These are phyloP conservation scores for Magnolia officinalis DNA, from an alignment of 164 flowering plant species.

Conservation along the genomic window DNA sequence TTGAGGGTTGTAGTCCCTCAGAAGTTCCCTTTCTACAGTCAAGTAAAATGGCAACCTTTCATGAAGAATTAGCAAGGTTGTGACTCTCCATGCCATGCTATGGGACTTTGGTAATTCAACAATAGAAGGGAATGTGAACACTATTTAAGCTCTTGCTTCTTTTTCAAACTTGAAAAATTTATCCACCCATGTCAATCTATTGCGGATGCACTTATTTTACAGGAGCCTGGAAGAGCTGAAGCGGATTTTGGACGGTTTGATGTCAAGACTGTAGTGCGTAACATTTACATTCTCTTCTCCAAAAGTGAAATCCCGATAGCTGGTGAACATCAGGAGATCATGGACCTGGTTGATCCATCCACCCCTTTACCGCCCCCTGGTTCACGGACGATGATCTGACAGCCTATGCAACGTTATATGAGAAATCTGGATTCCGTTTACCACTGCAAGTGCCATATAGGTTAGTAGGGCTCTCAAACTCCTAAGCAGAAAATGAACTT, in stretches of 20 bases:
- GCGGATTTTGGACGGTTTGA: constrained; percentile 52
- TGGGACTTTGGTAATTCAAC: too few relatives aligned
- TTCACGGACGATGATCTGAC: constrained; percentile 51
- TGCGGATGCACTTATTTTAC: background rate
- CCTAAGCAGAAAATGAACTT: too few relatives aligned
- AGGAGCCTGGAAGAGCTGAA: constrained; percentile 58
- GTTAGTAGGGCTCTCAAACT: background rate
- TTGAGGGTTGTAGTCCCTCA: too few relatives aligned
- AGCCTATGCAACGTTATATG: constrained; percentile 35
- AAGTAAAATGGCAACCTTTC: too few relatives aligned
- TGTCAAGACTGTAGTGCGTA: constrained; percentile 45
- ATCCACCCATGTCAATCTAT: too few relatives aligned
- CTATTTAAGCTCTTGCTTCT: too few relatives aligned
- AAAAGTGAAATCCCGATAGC: constrained; percentile 48
- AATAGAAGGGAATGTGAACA: too few relatives aligned
- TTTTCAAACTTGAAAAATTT: too few relatives aligned
- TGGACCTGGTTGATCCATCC: constrained; percentile 54
- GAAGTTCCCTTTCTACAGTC: too few relatives aligned
- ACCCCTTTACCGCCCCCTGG: constrained; percentile 55
- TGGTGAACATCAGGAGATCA: constrained; percentile 38
- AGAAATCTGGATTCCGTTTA: constrained; percentile 51
- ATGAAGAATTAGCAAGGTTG: too few relatives aligned
- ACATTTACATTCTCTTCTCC: constrained; percentile 55
- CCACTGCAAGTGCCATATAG: constrained; percentile 55
- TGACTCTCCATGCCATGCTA: too few relatives aligned